Evolutionary conservation across 768 basidiomycete genomes (phyloP).

Genomic region (Lanmaoa pseudosensibilis): DNA sequence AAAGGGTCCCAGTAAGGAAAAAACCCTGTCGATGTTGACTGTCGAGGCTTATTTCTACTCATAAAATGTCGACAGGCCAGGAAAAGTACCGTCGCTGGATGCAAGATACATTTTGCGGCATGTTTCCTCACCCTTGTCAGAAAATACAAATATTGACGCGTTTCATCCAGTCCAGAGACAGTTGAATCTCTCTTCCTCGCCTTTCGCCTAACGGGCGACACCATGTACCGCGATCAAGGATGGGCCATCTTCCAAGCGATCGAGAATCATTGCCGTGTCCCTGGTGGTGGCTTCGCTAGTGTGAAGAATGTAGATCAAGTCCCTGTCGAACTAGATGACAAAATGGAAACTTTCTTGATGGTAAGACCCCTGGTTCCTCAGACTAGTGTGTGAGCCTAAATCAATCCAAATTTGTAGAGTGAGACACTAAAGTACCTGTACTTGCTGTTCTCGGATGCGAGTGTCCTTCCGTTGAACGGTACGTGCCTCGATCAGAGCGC

Average conservation of each 20-base stretch:
- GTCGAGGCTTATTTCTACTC: conserved; percentile 1
- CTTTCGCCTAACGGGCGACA: conserved; percentile 84
- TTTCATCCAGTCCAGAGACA: conserved; percentile 75
- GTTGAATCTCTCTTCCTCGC: conserved; percentile 92
- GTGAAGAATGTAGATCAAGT: conserved; percentile 82
- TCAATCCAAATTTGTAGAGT: conserved; percentile 46
- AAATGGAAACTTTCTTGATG: conserved; percentile 96
- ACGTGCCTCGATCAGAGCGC: conserved; percentile 32
- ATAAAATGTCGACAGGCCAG: conserved; percentile 20
- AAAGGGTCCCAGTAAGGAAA: conserved; percentile 66
- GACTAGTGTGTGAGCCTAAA: background rate
- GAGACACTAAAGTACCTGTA: conserved; percentile 93
- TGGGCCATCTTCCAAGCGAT: conserved; percentile 92
- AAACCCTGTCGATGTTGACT: background rate
- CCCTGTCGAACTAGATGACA: conserved; percentile 70
- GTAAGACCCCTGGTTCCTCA: conserved; percentile 40
- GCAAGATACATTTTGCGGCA: conserved; percentile 91
- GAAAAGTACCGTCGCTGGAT: conserved; percentile 55
- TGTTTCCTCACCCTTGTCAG: conserved; percentile 16
- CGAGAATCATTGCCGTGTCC: conserved; percentile 73
- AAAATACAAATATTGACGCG: background rate
- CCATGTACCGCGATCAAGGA: conserved; percentile 75
- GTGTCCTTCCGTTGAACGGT: conserved; percentile 73
- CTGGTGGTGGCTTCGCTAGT: conserved; percentile 81
- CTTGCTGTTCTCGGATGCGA: conserved; percentile 76